phyloP scores from a whole-genome alignment of 2,329 filamentous ascomycete genomes.

The Diaporthe humulicola region DNA sequence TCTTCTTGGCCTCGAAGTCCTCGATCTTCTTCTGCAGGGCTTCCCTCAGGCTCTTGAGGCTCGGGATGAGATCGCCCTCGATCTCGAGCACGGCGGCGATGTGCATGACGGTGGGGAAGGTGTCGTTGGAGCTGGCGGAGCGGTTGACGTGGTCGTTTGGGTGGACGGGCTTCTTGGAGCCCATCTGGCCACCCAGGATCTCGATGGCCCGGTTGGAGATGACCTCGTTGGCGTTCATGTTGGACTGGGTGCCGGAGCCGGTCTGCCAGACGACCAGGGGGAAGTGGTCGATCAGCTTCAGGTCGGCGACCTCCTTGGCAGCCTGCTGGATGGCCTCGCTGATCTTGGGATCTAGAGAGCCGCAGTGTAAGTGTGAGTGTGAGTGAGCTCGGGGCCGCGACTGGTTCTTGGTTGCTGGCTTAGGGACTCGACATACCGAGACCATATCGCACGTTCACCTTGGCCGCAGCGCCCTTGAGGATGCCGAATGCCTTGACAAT shows the following conservation, averaged over 20 bases:
- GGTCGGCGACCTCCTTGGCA: slow-evolving; percentile 89
- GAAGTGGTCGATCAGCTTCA: slow-evolving; percentile 97
- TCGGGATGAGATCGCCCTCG: slow-evolving; percentile 86
- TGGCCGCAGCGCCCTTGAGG: slow-evolving; percentile 95
- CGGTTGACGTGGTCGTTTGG: slow-evolving; percentile 99
- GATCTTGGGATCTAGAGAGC: slow-evolving; percentile 80
- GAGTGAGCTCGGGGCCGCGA: slow-evolving; percentile 23
- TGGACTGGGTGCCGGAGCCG: slow-evolving; percentile 97
- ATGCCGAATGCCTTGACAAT: slow-evolving; percentile 96
- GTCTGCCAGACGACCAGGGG: slow-evolving; percentile 99
- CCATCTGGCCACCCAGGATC: slow-evolving; percentile 93
- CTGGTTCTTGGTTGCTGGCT: neutral
- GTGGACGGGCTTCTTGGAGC: slow-evolving; percentile 97
- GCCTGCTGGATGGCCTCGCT: slow-evolving; percentile 95
- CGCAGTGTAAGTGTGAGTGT: slow-evolving; percentile 15
- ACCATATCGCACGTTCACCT: slow-evolving; percentile 94
- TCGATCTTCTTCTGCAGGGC: slow-evolving; percentile 91
- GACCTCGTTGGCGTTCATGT: slow-evolving; percentile 99
- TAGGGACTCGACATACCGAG: slow-evolving; percentile 70
- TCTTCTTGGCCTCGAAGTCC: slow-evolving; percentile 84
- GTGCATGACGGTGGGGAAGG: slow-evolving; percentile 99
- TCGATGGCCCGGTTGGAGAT: slow-evolving; percentile 99
- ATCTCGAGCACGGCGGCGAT: slow-evolving; percentile 96
- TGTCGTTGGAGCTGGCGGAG: slow-evolving; percentile 98
- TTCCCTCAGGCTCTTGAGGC: slow-evolving; percentile 83